A percentile compares a stretch with the other conserved stretches of the same genome.
Evolutionary conservation across 164 flowering plant genomes (phyloP).

Genomic region (Magnolia changhungtana): DNA sequence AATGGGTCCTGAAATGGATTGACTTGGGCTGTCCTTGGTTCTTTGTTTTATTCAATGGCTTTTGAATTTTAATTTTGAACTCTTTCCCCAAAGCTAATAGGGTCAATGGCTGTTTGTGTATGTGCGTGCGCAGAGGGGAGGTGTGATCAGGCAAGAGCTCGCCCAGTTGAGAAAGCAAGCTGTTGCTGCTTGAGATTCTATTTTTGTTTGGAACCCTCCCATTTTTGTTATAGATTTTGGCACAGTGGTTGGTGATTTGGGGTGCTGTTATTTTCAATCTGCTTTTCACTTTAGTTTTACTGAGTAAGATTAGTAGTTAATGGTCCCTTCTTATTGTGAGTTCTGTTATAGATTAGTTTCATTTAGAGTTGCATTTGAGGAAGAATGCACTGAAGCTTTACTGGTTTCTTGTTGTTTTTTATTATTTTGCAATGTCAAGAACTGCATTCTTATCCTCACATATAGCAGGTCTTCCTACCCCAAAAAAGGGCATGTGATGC

Average conservation of each 20-base stretch:
- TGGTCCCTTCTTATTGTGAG: not conserved
- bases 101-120: conserved; percentile 5
- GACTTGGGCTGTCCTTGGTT: not conserved
- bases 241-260: not conserved
- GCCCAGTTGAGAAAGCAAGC: conserved; percentile 68
- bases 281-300: not conserved
- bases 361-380: not conserved
- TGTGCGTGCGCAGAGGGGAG: conserved; percentile 52
- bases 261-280: not conserved
- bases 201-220: not conserved
- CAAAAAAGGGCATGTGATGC: too few relatives aligned
- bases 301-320: too few relatives aligned
- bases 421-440: too few relatives aligned
- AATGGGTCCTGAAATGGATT: not conserved
- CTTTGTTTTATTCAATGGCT: not conserved
- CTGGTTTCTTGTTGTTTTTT: too few relatives aligned
- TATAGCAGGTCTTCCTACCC: too few relatives aligned
- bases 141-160: conserved; percentile 69
- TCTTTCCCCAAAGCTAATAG: not conserved
- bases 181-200: conserved; percentile 32
- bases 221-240: not conserved
- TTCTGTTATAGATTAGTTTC: not conserved
- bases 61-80: too few relatives aligned
- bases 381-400: not conserved
- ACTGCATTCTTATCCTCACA: too few relatives aligned